Conservation (phyloP, 2,329 filamentous ascomycete genomes). For the Aspergillus pseudoterreus region DNA sequence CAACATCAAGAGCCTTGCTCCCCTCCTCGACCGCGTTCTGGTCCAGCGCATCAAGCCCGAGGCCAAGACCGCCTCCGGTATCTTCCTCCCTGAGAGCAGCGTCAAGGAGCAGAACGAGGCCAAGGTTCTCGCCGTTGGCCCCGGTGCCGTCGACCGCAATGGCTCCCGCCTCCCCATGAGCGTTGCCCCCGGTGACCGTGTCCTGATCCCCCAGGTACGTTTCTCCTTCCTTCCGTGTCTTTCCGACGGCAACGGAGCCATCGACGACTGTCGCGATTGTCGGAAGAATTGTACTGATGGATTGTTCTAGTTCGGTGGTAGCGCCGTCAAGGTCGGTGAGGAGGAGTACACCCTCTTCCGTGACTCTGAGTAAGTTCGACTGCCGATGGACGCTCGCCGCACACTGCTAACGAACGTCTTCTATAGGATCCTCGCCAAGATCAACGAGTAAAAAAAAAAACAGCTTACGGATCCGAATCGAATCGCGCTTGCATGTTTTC, state of each 20-base stretch:
- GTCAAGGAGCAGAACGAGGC: conserved; percentile 99
- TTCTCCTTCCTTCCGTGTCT: conserved; percentile 9
- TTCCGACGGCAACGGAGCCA: neutral
- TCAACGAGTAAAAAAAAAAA: conserved; percentile 79
- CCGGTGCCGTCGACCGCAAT: conserved; percentile 80
- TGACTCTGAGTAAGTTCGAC: conserved; percentile 83
- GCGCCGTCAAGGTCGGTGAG: conserved; percentile 93
- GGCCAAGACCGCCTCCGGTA: conserved; percentile 90
- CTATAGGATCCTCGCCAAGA: conserved; percentile 92
- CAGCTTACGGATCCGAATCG: neutral
- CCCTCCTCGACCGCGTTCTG: conserved; percentile 95
- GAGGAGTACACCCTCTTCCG: conserved; percentile 95
- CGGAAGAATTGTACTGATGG: conserved; percentile 16
- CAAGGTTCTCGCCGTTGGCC: conserved; percentile 91
- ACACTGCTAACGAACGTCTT: conserved; percentile 13
- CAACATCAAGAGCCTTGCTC: conserved; percentile 90
- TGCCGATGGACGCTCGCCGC: neutral
- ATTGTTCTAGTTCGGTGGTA: conserved; percentile 73
- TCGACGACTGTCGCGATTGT: neutral
- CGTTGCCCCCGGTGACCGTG: conserved; percentile 80
- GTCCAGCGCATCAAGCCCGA: conserved; percentile 98
- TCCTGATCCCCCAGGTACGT: conserved; percentile 89
- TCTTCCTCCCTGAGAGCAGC: conserved; percentile 94
- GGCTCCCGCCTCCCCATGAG: conserved; percentile 84
- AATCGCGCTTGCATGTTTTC: conserved; percentile 12